phyloP scores from a whole-genome alignment of 768 basidiomycete species.

The Trametes cingulata region DNA sequence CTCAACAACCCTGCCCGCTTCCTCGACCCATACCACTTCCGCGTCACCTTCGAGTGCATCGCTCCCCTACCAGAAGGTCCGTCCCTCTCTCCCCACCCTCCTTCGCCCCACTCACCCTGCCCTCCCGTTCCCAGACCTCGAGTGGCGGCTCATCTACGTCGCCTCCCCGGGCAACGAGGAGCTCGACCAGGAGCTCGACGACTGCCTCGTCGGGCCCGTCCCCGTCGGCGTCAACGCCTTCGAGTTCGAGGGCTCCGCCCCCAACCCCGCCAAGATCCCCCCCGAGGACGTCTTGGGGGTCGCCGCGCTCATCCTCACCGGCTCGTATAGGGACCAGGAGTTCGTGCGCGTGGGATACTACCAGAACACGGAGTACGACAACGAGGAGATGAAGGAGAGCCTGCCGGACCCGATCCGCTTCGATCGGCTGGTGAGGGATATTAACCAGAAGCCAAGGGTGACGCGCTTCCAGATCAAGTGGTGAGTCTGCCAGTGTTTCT shows the following conservation, averaged over 20 bases:
- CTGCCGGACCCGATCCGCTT: conserved; percentile 72
- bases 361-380: conserved; percentile 98
- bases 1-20: conserved; percentile 93
- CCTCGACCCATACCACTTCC: conserved; percentile 87
- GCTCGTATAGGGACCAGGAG: conserved; percentile 94
- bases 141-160: conserved; percentile 98
- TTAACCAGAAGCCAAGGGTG: conserved; percentile 90
- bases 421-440: conserved; percentile 80
- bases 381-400: conserved; percentile 82
- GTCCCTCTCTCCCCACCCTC: conserved; percentile 13
- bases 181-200: conserved; percentile 96
- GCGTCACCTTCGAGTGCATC: conserved; percentile 97
- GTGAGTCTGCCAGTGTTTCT: conserved; percentile 40
- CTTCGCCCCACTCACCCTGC: not conserved
- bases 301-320: conserved; percentile 94
- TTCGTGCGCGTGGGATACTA: conserved; percentile 99
- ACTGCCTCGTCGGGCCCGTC: conserved; percentile 96
- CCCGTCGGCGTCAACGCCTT: conserved; percentile 97
- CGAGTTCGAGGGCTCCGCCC: conserved; percentile 89
- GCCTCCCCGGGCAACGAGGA: conserved; percentile 90
- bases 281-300: conserved; percentile 92
- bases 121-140: conserved; percentile 68
- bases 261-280: conserved; percentile 83
- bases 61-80: conserved; percentile 85
- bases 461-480: conserved; percentile 92